phyloP scores from a whole-genome alignment of 768 basidiomycete species.

The Amyloporia xantha region DNA sequence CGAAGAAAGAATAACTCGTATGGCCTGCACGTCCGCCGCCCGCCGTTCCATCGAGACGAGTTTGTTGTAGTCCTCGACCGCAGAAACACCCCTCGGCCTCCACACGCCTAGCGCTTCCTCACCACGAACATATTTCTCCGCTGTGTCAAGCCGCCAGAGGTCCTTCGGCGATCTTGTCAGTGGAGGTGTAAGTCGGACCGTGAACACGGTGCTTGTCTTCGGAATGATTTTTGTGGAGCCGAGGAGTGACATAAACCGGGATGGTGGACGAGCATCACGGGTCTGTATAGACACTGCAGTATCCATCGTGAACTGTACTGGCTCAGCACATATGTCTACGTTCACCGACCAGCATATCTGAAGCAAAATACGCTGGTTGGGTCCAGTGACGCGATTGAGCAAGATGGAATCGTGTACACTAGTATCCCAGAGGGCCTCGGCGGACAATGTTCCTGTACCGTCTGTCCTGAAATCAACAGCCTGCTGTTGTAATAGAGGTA shows the following conservation, averaged over 20 bases:
- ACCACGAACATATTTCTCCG: conserved; percentile 90
- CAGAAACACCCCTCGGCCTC: conserved; percentile 83
- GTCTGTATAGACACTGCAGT: conserved; percentile 76
- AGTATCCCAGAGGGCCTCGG: conserved; percentile 86
- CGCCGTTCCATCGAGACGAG: conserved; percentile 65
- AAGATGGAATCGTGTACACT: conserved; percentile 82
- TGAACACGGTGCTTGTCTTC: conserved; percentile 81
- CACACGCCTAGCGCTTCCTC: conserved; percentile 80
- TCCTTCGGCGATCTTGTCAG: conserved; percentile 82
- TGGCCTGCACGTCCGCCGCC: conserved; percentile 86
- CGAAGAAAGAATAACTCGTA: conserved; percentile 66
- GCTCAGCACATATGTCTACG: conserved; percentile 78
- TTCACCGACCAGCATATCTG: conserved; percentile 73
- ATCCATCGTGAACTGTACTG: conserved; percentile 86
- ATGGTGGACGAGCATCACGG: conserved; percentile 81
- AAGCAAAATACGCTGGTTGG: conserved; percentile 73
- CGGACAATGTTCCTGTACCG: conserved; percentile 67
- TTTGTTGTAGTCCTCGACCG: conserved; percentile 80
- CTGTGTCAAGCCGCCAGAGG: conserved; percentile 91
- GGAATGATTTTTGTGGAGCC: conserved; percentile 70
- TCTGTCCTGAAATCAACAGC: conserved; percentile 72
- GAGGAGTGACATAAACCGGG: conserved; percentile 69
- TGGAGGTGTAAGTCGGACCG: conserved; percentile 73
- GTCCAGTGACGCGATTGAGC: conserved; percentile 77
- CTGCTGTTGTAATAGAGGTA: conserved; percentile 72